These are phyloP conservation scores for Lathyrus tuberosus DNA, from an alignment of 306 rosid genomes.

Conservation along the genomic window DNA sequence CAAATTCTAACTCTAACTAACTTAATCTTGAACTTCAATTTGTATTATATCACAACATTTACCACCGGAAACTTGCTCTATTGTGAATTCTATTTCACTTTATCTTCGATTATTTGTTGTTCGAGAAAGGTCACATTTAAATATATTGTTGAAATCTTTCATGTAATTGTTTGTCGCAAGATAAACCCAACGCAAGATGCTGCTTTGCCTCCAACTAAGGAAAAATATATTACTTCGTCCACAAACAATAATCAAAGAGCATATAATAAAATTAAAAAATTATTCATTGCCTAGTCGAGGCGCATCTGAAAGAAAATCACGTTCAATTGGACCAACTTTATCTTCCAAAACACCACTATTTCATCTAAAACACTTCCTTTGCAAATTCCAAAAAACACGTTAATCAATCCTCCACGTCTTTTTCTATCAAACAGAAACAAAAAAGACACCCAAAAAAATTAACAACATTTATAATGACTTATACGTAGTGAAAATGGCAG, in stretches of 20 bases:
- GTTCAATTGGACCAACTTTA: slow-evolving; percentile 56
- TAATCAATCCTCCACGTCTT: slow-evolving; percentile 37
- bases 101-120: too few species aligned
- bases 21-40: too few species aligned
- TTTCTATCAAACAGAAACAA: slow-evolving; percentile 19
- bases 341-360: slow-evolving; percentile 23
- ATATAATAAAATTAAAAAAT: slow-evolving; percentile 9
- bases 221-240: too few species aligned
- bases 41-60: too few species aligned
- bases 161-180: too few species aligned
- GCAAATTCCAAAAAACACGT: slow-evolving; percentile 33
- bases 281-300: slow-evolving; percentile 62
- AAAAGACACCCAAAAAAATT: not conserved
- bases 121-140: too few species aligned
- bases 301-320: slow-evolving; percentile 54
- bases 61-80: too few species aligned
- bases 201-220: too few species aligned
- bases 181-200: too few species aligned
- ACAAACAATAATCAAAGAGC: slow-evolving; percentile 35
- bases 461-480: not conserved
- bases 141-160: too few species aligned
- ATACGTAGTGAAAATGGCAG: slow-evolving; percentile 7
- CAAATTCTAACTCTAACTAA: too few species aligned
- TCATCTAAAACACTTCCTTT: slow-evolving; percentile 24
- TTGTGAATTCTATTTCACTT: too few species aligned